Evolutionary conservation across 345 rosid species (phyloP), one percentile per base, ranked within the genome.

Genomic region (Pugionium cornutum): DNA sequence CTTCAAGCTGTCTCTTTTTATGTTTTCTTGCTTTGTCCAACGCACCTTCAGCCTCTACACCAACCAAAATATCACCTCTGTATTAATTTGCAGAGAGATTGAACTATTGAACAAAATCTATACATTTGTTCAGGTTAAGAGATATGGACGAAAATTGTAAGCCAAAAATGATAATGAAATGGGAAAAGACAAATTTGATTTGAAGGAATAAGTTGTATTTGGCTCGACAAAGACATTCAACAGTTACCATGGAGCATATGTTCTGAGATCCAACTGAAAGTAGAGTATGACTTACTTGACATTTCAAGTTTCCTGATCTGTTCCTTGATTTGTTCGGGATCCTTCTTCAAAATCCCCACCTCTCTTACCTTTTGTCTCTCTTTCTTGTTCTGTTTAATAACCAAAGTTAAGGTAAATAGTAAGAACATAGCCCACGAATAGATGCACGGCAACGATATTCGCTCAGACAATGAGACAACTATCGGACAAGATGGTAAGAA

Each of bases 291-390:
- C 96, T 83, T 80, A 94, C 97, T 94, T 84, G 88, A 88, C 82
- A 78, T 69, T 72, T 94, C 99, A 75, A 94, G 68, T 74, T 94
- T 94, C 47, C 83, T 86, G 66, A 94, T 94, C 77, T 94, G 99
- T 36, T 94, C 99, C 83, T 54, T 84, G 50, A 94, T 83, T 37
- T 78, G 76, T 11, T 83, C 95, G 0, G 99, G 99, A 75, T 94
- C 99, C 79, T 94, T 94, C 81, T 94, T 94, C 83, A 94, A 75
- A 72, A 94, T 88, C 39, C 97, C 99, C 46, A 90, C 99, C 75
- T 94, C 99, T 73, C 99, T 86, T 72, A 94, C 99, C 81, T 94
- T 94, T 82, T 94, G 88, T 33, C 97, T 84, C 70, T 94, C 97
- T 63, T 88, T 94, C 85, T 94, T 94, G 79, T 94, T 94, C 99